Conservation (phyloP, 2,329 filamentous ascomycete genomes). For the Coniella lustricola region DNA sequence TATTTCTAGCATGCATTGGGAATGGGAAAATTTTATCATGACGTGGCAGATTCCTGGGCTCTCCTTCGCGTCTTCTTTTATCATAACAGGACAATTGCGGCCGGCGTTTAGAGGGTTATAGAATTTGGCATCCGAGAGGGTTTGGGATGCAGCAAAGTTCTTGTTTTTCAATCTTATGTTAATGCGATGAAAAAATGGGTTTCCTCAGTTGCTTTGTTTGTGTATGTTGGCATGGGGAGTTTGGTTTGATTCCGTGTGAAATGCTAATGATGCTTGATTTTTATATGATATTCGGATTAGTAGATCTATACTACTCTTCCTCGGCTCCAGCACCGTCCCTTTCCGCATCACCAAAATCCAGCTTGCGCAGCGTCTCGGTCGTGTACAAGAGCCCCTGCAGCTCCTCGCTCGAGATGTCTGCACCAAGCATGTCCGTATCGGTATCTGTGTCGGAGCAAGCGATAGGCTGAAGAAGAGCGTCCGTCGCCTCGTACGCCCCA, state of each 20-base stretch:
- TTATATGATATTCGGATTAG: too few species aligned
- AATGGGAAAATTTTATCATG: background rate
- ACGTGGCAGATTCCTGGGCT: constrained; percentile 6
- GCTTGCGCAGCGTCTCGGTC: constrained; percentile 42
- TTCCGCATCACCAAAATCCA: constrained; percentile 25
- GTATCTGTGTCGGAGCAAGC: constrained; percentile 12
- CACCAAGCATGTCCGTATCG: constrained; percentile 3
- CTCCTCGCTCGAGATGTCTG: constrained; percentile 30
- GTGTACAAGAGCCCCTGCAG: constrained; percentile 38
- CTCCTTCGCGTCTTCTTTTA: constrained; percentile 6
- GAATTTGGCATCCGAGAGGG: constrained; percentile 8
- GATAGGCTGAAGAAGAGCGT: constrained; percentile 16
- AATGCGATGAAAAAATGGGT: background rate
- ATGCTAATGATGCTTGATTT: too few species aligned
- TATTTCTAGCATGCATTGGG: too few species aligned
- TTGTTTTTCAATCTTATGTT: constrained; percentile 7
- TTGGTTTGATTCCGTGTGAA: constrained; percentile 5
- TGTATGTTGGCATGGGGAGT: constrained; percentile 1
- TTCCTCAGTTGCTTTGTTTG: background rate
- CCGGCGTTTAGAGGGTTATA: constrained; percentile 18
- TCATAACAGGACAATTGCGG: constrained; percentile 12
- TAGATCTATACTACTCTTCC: constrained; percentile 14
- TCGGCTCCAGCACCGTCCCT: constrained; percentile 11
- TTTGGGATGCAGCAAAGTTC: constrained; percentile 6
- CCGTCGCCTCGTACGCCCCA: constrained; percentile 13